Conservation (phyloP, 371 early-diverging fungal genomes). For the Nematocida sp. region DNA sequence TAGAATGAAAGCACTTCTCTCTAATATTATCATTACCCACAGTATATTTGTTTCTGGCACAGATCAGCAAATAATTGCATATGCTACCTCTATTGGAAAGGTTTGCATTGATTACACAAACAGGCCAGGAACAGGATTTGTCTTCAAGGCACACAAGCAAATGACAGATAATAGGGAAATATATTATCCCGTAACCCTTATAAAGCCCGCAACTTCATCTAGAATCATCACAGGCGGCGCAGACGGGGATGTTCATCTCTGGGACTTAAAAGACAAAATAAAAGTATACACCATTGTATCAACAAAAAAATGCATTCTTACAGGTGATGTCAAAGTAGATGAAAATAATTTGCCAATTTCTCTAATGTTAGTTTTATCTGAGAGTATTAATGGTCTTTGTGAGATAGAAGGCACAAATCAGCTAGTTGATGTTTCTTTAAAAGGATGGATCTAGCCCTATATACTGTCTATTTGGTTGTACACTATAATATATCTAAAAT, state of each 20-base stretch:
- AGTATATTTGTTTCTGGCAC: neutral
- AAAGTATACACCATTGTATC: conserved; percentile 16
- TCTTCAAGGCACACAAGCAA: conserved; percentile 53
- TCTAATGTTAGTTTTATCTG: neutral
- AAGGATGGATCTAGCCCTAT: neutral
- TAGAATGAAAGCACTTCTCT: conserved; percentile 9
- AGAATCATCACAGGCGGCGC: conserved; percentile 33
- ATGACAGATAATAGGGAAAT: conserved; percentile 21
- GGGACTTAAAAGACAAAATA: conserved; percentile 35
- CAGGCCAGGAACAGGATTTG: conserved; percentile 14
- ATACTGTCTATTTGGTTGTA: too few species aligned
- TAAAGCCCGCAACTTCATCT: neutral
- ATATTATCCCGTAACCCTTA: conserved; percentile 47
- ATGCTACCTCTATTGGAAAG: conserved; percentile 35
- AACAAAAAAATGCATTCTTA: conserved; percentile 23
- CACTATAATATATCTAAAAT: too few species aligned
- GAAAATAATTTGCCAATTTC: neutral
- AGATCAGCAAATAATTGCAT: neutral
- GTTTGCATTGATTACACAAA: conserved; percentile 29
- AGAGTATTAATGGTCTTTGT: conserved; percentile 3
- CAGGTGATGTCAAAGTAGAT: conserved; percentile 3
- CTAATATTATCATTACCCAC: neutral
- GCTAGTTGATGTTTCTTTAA: neutral
- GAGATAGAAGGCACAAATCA: conserved; percentile 12
- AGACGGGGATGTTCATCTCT: conserved; percentile 37